Evolutionary conservation across 1,139 yeast species (phyloP).

Genomic region (Yamadazyma diospyri): DNA sequence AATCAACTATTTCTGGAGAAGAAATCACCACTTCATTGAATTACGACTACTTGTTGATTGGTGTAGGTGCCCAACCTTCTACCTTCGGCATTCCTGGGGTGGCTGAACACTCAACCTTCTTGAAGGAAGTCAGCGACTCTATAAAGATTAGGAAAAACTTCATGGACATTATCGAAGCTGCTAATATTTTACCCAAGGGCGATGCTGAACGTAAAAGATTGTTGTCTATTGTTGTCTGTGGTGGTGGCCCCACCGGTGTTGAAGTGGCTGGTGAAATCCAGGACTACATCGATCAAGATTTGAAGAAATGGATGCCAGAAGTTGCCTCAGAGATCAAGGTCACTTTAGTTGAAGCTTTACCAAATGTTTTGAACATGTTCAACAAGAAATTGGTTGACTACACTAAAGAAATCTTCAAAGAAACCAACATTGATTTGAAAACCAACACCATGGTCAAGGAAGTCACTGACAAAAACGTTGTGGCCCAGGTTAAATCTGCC

Average conservation of each 20-base stretch:
- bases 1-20: conserved; percentile 38
- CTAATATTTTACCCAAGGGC: conserved; percentile 68
- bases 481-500: conserved; percentile 66
- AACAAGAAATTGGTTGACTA: conserved; percentile 80
- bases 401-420: conserved; percentile 77
- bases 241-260: conserved; percentile 97
- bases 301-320: conserved; percentile 85
- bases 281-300: conserved; percentile 90
- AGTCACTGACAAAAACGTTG: conserved; percentile 65
- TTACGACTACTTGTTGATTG: conserved; percentile 80
- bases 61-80: conserved; percentile 91
- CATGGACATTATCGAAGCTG: conserved; percentile 75
- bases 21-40: conserved; percentile 48
- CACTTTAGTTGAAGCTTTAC: conserved; percentile 85
- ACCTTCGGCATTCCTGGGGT: conserved; percentile 95
- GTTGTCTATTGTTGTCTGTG: conserved; percentile 81
- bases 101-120: conserved; percentile 76
- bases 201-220: conserved; percentile 80
- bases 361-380: conserved; percentile 85
- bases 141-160: conserved; percentile 70
- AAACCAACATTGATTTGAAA: conserved; percentile 72
- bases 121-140: conserved; percentile 85
- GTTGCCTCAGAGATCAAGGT: conserved; percentile 78
- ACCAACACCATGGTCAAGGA: conserved; percentile 87
- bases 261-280: conserved; percentile 94